Evolutionary conservation across 2,329 filamentous ascomycete species (phyloP).

Genomic region (Simplicillium sp.): DNA sequence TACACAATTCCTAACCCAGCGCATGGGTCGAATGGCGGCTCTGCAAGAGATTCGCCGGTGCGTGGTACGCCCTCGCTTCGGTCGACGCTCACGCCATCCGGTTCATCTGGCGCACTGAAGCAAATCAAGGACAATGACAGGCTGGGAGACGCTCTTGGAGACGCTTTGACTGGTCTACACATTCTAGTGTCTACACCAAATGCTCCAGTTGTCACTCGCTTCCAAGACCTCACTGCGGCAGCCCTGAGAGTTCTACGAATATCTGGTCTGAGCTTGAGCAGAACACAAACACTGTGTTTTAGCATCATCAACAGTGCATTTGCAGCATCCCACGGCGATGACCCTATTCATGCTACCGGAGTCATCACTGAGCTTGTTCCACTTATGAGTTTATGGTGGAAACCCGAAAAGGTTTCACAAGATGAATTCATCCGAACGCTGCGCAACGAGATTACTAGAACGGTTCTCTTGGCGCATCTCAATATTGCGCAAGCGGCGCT

Average conservation of each 20-base stretch:
- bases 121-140: conserved; percentile 14
- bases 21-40: conserved; percentile 20
- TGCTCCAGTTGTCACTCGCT: conserved; percentile 52
- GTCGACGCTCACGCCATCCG: conserved; percentile 11
- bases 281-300: conserved; percentile 64
- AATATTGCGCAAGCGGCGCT: conserved; percentile 49
- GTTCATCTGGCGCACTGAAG: conserved; percentile 20
- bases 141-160: conserved; percentile 20
- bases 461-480: conserved; percentile 56
- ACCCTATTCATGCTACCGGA: conserved; percentile 50
- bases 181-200: conserved; percentile 56
- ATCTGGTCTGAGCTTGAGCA: conserved; percentile 47
- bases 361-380: conserved; percentile 56
- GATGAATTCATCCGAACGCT: conserved; percentile 52
- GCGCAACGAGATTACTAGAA: conserved; percentile 69
- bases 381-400: conserved; percentile 68
- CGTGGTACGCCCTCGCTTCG: conserved; percentile 22
- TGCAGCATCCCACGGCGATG: conserved; percentile 56
- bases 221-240: conserved; percentile 43
- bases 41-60: conserved; percentile 34
- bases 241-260: conserved; percentile 53
- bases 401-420: conserved; percentile 53
- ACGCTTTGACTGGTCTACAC: conserved; percentile 52
- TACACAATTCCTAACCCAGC: conserved; percentile 32
- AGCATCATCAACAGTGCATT: conserved; percentile 66